These are phyloP conservation scores for Ophiostoma perfectum DNA, from an alignment of 2,329 filamentous ascomycete species.

Conservation along the genomic window DNA sequence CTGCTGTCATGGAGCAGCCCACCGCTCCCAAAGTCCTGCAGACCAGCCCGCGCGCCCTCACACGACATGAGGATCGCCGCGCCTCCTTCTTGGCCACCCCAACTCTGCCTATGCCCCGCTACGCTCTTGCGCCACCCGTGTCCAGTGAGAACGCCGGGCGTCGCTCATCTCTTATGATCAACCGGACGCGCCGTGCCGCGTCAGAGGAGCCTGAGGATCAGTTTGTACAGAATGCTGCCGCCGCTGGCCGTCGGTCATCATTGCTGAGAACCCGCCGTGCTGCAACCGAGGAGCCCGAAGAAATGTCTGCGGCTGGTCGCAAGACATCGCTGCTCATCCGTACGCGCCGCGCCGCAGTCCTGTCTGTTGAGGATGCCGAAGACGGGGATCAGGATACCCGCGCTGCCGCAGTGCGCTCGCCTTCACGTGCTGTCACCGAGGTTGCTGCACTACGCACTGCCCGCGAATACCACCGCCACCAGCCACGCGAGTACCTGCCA, in stretches of 20 bases:
- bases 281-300: slow-evolving; percentile 47
- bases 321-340: slow-evolving; percentile 45
- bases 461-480: slow-evolving; percentile 37
- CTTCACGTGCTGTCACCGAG: slow-evolving; percentile 56
- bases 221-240: slow-evolving; percentile 27
- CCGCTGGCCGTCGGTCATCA: slow-evolving; percentile 42
- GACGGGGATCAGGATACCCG: slow-evolving; percentile 29
- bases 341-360: slow-evolving; percentile 40
- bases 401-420: slow-evolving; percentile 44
- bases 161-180: slow-evolving; percentile 47
- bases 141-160: slow-evolving; percentile 42
- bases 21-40: slow-evolving; percentile 30
- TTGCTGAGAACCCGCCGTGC: slow-evolving; percentile 33
- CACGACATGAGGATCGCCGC: slow-evolving; percentile 46
- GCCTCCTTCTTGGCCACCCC: slow-evolving; percentile 43
- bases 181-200: slow-evolving; percentile 41
- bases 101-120: slow-evolving; percentile 44
- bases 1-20: slow-evolving; percentile 24
- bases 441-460: slow-evolving; percentile 37
- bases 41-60: slow-evolving; percentile 35
- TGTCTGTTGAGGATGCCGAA: slow-evolving; percentile 45
- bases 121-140: slow-evolving; percentile 36
- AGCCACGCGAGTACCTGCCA: slow-evolving; percentile 19
- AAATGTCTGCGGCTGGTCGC: slow-evolving; percentile 34
- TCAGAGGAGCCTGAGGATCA: slow-evolving; percentile 45